Percentiles rank a stretch among this genome's conserved stretches.
Conservation (phyloP, 768 basidiomycete species). For the Lactifluus rugatus region DNA sequence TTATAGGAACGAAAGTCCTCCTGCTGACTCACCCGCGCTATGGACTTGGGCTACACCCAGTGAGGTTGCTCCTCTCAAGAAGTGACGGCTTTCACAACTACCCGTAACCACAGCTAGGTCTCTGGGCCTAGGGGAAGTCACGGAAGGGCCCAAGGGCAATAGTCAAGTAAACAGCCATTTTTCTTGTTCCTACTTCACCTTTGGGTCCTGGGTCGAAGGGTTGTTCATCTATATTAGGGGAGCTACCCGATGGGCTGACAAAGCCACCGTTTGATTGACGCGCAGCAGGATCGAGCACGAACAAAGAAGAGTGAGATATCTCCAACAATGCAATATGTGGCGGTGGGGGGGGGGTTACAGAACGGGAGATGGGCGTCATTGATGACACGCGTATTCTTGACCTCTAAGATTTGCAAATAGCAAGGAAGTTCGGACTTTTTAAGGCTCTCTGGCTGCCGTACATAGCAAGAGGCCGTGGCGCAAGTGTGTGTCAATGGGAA, state of each 20-base stretch:
- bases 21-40: neutral
- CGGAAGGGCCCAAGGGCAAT: neutral
- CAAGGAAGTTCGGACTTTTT: neutral
- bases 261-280: too few relatives aligned
- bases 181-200: neutral
- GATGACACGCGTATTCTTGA: neutral
- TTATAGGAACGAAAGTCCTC: too few relatives aligned
- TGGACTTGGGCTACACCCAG: neutral
- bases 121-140: neutral
- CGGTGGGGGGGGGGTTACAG: neutral
- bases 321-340: neutral
- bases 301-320: neutral
- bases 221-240: neutral
- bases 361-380: neutral
- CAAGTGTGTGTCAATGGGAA: neutral
- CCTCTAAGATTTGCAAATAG: neutral
- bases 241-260: neutral
- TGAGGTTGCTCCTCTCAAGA: neutral
- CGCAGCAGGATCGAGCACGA: neutral
- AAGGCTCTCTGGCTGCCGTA: neutral
- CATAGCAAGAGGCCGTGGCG: neutral
- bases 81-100: neutral
- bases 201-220: neutral
- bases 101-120: neutral
- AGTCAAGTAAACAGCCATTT: neutral